Evolutionary conservation across 1,284 basidiomycete genomes (phyloP).

Genomic region (Pascua sp.): DNA sequence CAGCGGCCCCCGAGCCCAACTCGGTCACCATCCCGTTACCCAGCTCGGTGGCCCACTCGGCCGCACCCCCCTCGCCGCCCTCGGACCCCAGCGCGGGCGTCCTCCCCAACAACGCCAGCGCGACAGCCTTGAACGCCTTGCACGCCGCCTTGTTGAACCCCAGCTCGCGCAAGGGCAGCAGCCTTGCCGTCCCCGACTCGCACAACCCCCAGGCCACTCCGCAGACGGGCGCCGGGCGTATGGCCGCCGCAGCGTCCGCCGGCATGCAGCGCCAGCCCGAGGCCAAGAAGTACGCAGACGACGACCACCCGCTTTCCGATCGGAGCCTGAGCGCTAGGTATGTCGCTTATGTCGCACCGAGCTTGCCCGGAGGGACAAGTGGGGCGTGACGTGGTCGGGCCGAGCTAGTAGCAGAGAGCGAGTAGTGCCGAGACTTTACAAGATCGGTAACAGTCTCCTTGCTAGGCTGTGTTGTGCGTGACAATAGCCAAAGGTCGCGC

Average conservation of each 20-base stretch:
- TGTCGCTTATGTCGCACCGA: slow-evolving; percentile 7
- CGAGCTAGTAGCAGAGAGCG: too few species aligned
- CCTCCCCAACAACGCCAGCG: neutral
- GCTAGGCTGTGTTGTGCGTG: too few species aligned
- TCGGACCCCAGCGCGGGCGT: neutral
- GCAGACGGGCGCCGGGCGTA: slow-evolving; percentile 38
- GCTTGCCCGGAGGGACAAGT: neutral
- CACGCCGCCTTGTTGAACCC: neutral
- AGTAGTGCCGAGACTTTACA: too few species aligned
- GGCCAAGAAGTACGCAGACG: slow-evolving; percentile 17
- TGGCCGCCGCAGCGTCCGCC: slow-evolving; percentile 42
- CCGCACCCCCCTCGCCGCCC: neutral
- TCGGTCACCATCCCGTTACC: neutral
- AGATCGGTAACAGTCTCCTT: too few species aligned
- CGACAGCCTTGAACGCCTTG: neutral
- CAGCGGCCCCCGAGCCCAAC: neutral
- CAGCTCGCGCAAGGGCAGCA: neutral
- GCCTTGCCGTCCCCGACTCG: neutral
- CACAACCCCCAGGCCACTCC: slow-evolving; percentile 18
- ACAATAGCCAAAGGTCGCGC: too few species aligned
- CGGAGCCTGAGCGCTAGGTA: slow-evolving; percentile 35
- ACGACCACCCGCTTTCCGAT: slow-evolving; percentile 41
- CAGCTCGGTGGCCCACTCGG: neutral
- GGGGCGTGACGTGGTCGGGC: neutral
- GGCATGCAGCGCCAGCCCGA: slow-evolving; percentile 14